Conservation (phyloP, 78 protist species). For the Dictyostelium intermedium region DNA sequence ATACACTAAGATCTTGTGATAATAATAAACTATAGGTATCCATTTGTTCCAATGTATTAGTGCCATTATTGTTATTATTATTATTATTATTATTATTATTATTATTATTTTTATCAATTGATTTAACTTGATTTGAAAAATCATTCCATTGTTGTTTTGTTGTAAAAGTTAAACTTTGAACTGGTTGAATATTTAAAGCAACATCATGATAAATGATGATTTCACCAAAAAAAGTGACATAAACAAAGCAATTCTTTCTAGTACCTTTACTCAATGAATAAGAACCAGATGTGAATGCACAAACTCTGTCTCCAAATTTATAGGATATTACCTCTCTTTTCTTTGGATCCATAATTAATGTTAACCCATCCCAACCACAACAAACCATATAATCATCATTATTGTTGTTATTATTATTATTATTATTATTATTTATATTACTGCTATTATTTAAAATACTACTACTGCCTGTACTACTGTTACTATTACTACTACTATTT, state of each 20-base stretch:
- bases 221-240: conserved; percentile 70
- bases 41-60: neutral
- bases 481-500: neutral
- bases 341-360: conserved; percentile 44
- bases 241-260: conserved; percentile 13
- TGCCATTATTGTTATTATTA: neutral
- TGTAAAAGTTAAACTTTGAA: conserved; percentile 26
- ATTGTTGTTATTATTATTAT: neutral
- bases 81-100: neutral
- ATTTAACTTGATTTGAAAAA: neutral
- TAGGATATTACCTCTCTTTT: conserved; percentile 16
- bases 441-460: neutral
- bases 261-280: conserved; percentile 32
- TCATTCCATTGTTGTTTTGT: conserved; percentile 14
- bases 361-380: conserved; percentile 79
- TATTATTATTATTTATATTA: neutral
- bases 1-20: neutral
- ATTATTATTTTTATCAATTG: neutral
- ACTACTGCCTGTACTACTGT: neutral
- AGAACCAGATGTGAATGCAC: conserved; percentile 57
- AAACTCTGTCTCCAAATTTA: conserved; percentile 76
- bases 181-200: conserved; percentile 22
- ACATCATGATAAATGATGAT: conserved; percentile 39
- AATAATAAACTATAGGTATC: neutral
- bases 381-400: conserved; percentile 3